Evolutionary conservation across 179 eudicot species (phyloP), one percentile per base, ranked within the genome.

Genomic region (Beta lomatogona): DNA sequence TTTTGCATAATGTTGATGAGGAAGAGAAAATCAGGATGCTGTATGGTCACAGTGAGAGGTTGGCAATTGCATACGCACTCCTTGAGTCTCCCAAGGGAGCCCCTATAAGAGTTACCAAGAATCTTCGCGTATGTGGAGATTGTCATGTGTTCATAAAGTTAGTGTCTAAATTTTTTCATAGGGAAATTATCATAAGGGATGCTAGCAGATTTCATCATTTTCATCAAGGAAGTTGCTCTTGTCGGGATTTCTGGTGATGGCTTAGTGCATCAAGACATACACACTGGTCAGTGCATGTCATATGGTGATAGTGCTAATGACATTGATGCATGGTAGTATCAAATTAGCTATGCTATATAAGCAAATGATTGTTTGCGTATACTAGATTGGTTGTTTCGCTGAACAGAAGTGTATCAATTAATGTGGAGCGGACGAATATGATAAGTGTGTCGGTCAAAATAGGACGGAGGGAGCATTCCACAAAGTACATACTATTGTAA

Each of bases 141-240:
- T 95, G 99, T 81, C 99, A 92, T 83, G 82, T 71, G 70, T 91
- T 87, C 80, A 89, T 86, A 41, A 92, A 94, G 90, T 85, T 92
- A 53, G 92, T 90, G 63, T 92, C 99, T 1, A 88, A 88, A 75
- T 71, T 86, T 59, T 91, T 83, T 66, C 85, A 79, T 54, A 78
- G 92, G 53, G 90, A 91, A 79, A 92, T 95, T 71, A 83, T 92
- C 13, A 90, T 92, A 36, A 88, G 99, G 77, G 99, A 95, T 91
- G 90, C 92, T 72, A 93, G 87, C 67, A 88, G 99, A 89, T 93
- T 95, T 86, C 99, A 95, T 83, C 97, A 87, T 86, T 95, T 95
- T 77, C 80, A 59, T 71, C 79, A 78, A 72, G 98, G 98, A 55
- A 86, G 82, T 60, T 95, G 99, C 75, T 95, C 98, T 28, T 95